Base-by-base conservation (phyloP, 2,329 filamentous ascomycete genomes). In the Gaeumannomyces sp. region DNA sequence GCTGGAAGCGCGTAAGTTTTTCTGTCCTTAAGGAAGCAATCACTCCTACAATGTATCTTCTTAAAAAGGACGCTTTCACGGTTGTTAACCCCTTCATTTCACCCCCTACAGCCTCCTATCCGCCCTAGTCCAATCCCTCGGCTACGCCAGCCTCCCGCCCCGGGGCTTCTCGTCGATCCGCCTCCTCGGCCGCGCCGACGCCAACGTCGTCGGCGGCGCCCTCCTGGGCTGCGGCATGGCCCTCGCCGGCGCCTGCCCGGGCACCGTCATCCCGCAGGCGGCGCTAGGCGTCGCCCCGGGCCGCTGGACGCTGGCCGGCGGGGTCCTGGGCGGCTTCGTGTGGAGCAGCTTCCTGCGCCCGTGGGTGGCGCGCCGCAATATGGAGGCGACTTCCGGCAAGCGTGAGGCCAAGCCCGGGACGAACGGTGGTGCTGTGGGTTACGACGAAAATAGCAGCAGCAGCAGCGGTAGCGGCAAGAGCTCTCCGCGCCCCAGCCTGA, bases 161-260 rank as follows among this genome's bases (percentile, higher is more conserved):
- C 82, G 85, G 13, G 73, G 76, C 65, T 80, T 80, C 45, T 82
- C 85, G 1, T 77, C 81, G 7, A 71, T 87, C 31, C 81, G 80
- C 63, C 75, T 87, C 69, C 81, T 86, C 68, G 76, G 77, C 11
- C 71, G 74, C 25, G 86, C 86, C 70, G 87, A 89, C 69, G 88
- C 86, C 65, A 90, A 91, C 72, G 74, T 89, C 60, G 69, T 89
- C 68, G 88, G 88, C 64, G 88, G 88, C 5, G 71, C 79, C 22
- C 74, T 89, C 3, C 80, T 89, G 31, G 88, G 88, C 50, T 73
- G 81, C n/a, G 88, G 88, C 64, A 89, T 90, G 87, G 81, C 85
- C 7, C 75, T 89, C 22, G 83, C 86, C 0, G 87, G 86, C 11
- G 83, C 87, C 0, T 90, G 88, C 66, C 86, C 88, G 0, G 88